phyloP scores from a whole-genome alignment of 2,329 filamentous ascomycete species.

The Penicillium digitatum region DNA sequence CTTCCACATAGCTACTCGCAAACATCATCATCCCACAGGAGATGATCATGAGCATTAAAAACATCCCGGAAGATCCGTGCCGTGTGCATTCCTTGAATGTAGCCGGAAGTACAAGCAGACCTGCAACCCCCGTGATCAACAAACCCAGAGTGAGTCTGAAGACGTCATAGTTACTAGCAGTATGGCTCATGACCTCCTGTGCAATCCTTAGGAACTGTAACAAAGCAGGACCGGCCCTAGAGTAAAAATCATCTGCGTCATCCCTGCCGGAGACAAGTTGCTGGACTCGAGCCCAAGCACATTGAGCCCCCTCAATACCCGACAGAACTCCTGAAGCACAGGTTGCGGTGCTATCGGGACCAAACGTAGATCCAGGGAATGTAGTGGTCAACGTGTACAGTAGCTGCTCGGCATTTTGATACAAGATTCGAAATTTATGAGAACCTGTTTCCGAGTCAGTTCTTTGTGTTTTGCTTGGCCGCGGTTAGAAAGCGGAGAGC shows the following conservation, averaged over 20 bases:
- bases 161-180: constrained; percentile 89
- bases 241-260: constrained; percentile 12
- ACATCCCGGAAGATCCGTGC: constrained; percentile 28
- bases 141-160: constrained; percentile 41
- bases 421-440: constrained; percentile 64
- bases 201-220: constrained; percentile 63
- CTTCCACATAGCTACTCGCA: constrained; percentile 94
- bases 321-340: constrained; percentile 26
- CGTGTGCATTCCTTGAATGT: constrained; percentile 29
- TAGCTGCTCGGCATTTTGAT: constrained; percentile 77
- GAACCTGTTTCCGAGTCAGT: constrained; percentile 28
- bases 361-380: constrained; percentile 57
- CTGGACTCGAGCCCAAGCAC: constrained; percentile 57
- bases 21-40: constrained; percentile 90
- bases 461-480: neutral
- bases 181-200: constrained; percentile 77
- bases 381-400: constrained; percentile 70
- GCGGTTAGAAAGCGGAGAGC: constrained; percentile 6
- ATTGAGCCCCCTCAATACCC: constrained; percentile 59
- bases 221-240: constrained; percentile 23
- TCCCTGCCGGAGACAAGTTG: constrained; percentile 19
- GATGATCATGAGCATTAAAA: constrained; percentile 52
- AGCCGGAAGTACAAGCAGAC: constrained; percentile 36
- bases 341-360: constrained; percentile 19
- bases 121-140: constrained; percentile 41